These are phyloP conservation scores for Fusarium sp. DNA, from an alignment of 2,329 filamentous ascomycete genomes.

Conservation along the genomic window DNA sequence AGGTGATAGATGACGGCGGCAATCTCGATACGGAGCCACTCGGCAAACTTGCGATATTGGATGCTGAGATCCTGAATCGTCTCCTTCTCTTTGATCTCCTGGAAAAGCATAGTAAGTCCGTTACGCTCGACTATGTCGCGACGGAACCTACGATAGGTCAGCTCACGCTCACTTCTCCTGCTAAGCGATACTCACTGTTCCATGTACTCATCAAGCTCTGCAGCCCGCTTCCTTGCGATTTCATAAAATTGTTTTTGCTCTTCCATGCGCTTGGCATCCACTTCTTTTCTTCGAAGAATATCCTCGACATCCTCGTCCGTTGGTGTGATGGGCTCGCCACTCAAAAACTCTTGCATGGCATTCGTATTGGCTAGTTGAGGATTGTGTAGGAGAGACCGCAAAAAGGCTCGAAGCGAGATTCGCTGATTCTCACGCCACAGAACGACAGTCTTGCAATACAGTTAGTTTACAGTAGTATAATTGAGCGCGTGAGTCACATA, in stretches of 20 bases:
- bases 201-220: slow-evolving; percentile 97
- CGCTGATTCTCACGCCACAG: slow-evolving; percentile 90
- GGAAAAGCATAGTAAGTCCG: slow-evolving; percentile 90
- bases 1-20: slow-evolving; percentile 97
- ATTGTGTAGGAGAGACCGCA: slow-evolving; percentile 88
- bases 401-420: slow-evolving; percentile 88
- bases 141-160: slow-evolving; percentile 62
- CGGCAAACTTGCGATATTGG: slow-evolving; percentile 97
- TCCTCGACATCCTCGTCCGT: slow-evolving; percentile 87
- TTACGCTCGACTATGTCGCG: slow-evolving; percentile 76
- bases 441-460: slow-evolving; percentile 59
- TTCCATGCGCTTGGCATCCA: slow-evolving; percentile 89
- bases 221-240: slow-evolving; percentile 88
- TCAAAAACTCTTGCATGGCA: slow-evolving; percentile 86
- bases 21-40: slow-evolving; percentile 97
- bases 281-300: slow-evolving; percentile 79
- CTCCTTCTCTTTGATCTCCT: slow-evolving; percentile 90
- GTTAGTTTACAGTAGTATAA: slow-evolving; percentile 42
- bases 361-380: slow-evolving; percentile 84
- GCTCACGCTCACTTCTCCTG: neutral
- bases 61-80: slow-evolving; percentile 89
- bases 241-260: slow-evolving; percentile 97
- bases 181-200: slow-evolving; percentile 71
- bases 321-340: slow-evolving; percentile 74
- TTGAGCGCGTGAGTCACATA: slow-evolving; percentile 22